Evolutionary conservation across 1,139 yeast species (phyloP).

Genomic region (Scheffersomyces quercinus): DNA sequence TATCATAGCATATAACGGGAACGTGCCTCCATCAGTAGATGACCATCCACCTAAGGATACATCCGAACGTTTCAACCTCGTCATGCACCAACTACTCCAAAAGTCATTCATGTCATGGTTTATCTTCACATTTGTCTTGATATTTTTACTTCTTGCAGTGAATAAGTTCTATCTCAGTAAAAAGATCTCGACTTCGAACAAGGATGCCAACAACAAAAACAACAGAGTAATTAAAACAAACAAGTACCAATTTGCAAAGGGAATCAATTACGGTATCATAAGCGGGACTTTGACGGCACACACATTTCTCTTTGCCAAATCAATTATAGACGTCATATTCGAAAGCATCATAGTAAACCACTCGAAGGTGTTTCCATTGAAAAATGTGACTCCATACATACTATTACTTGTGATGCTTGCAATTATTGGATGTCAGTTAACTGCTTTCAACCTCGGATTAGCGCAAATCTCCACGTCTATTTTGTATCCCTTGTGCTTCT

Average conservation of each 20-base stretch:
- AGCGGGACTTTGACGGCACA: slow-evolving; percentile 86
- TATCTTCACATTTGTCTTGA: slow-evolving; percentile 31
- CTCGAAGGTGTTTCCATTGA: slow-evolving; percentile 19
- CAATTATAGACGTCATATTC: slow-evolving; percentile 69
- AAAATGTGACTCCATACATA: slow-evolving; percentile 40
- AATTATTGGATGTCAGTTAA: slow-evolving; percentile 74
- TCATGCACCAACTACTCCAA: slow-evolving; percentile 26
- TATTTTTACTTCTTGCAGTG: slow-evolving; percentile 24
- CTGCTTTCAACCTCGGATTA: slow-evolving; percentile 73
- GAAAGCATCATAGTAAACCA: slow-evolving; percentile 40
- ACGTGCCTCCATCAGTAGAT: slow-evolving; percentile 13
- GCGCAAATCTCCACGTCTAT: slow-evolving; percentile 73
- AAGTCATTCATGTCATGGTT: slow-evolving; percentile 42
- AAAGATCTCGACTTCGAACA: background rate
- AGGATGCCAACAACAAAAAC: background rate
- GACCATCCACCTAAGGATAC: slow-evolving; percentile 21
- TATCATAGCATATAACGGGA: slow-evolving; percentile 75
- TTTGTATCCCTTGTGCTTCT: slow-evolving; percentile 81
- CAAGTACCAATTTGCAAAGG: slow-evolving; percentile 40
- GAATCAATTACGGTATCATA: slow-evolving; percentile 63
- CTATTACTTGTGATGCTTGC: slow-evolving; percentile 60
- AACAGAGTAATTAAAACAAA: slow-evolving; percentile 6
- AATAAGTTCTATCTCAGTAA: slow-evolving; percentile 17
- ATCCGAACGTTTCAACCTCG: slow-evolving; percentile 26
- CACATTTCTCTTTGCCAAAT: slow-evolving; percentile 80